phyloP scores from a whole-genome alignment of 1,139 yeast species.

The Blastobotrys aristatus region DNA sequence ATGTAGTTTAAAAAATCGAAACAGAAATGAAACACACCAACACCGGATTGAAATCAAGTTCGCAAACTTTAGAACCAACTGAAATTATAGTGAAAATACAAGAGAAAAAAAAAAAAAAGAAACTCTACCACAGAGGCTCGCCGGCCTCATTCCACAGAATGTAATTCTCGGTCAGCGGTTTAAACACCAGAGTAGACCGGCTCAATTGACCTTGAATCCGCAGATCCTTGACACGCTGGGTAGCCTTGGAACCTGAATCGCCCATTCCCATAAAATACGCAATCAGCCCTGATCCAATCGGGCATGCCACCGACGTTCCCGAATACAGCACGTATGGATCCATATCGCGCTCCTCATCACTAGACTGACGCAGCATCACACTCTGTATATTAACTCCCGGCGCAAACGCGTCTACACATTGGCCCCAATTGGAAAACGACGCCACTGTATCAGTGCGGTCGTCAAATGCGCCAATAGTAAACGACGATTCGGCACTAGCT shows the following conservation, averaged over 20 bases:
- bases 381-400: constrained; percentile 68
- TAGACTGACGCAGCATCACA: constrained; percentile 21
- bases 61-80: too few relatives aligned
- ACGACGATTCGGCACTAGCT: constrained; percentile 63
- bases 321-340: constrained; percentile 39
- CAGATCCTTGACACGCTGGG: constrained; percentile 31
- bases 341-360: constrained; percentile 12
- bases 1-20: too few relatives aligned
- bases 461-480: constrained; percentile 85
- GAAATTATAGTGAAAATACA: too few relatives aligned
- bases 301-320: constrained; percentile 90
- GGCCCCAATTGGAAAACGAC: constrained; percentile 80
- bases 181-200: constrained; percentile 26
- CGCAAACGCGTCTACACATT: constrained; percentile 79
- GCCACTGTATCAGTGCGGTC: constrained; percentile 66
- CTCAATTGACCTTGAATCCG: constrained; percentile 30
- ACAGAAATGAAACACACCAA: too few relatives aligned
- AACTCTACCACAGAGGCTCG: constrained; percentile 35
- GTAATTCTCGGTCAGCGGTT: constrained; percentile 39
- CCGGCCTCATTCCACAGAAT: constrained; percentile 40
- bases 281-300: constrained; percentile 68
- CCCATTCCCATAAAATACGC: constrained; percentile 65
- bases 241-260: constrained; percentile 40
- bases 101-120: too few relatives aligned
- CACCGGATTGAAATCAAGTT: too few relatives aligned